Base-by-base conservation (phyloP, 192 early-diverging fungal species). In the Mortierella claussenii region DNA sequence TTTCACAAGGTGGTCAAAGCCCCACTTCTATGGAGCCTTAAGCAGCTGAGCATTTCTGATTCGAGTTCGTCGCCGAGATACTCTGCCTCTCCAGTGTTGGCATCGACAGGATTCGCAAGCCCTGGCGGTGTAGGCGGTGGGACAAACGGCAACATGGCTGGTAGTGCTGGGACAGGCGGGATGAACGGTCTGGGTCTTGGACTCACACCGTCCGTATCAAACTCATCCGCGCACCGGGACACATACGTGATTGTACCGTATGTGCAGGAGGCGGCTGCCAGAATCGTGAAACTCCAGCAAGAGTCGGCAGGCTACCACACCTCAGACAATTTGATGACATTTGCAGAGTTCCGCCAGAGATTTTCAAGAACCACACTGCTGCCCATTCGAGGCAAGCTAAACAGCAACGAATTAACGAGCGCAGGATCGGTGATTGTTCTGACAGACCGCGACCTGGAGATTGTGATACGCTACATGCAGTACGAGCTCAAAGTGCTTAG, bases 1-100 rank as follows among this genome's bases (percentile, higher is more conserved):
- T 67, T 76, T 67, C 73, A 76, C 46, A 76, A 67, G 46, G 64
- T 67, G 13, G 73, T 76, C 33, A 61, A 65, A 43, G 64, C 64
- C 7, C 73, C 73, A 0, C 43, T 76, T 26, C 46, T 76, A 0
- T 76, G 73, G 73, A 67, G 73, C 44, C 46, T 76, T 9, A 67
- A 76, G 18, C 73, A 67, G 17, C 56, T 76, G 15, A 61, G 64
- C 31, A 24, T 76, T 21, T 76, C 73, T 0, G 64, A 76, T 23
- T 61, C 73, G 11, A 50, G 51, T 23, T 56, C 64, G 0, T 30
- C 70, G 0, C 49, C 57, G 11, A 37, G 30, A 26, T 45, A 47
- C 27, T 60, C 55, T 26, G 36, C 61, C 0, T 46, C 73, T 10
- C 73, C 73, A 12, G 55, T 51, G 18, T 21, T 76, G 40, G 42